Evolutionary conservation across 2,329 filamentous ascomycete species (phyloP).

Genomic region (Aspergillus sclerotialis): DNA sequence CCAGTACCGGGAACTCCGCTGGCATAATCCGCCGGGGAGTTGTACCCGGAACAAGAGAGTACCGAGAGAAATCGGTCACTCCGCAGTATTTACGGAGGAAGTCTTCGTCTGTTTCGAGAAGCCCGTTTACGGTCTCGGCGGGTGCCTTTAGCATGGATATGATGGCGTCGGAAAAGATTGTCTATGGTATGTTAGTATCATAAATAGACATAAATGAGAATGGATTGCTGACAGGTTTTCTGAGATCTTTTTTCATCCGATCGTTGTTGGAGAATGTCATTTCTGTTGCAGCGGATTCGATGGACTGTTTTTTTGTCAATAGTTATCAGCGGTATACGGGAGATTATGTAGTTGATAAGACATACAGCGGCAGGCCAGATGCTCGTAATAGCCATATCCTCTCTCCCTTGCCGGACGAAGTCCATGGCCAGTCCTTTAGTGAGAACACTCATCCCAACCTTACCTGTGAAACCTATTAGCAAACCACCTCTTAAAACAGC

Average conservation of each 20-base stretch:
- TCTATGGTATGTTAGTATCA: conserved; percentile 24
- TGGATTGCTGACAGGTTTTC: conserved; percentile 46
- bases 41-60: conserved; percentile 59
- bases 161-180: conserved; percentile 74
- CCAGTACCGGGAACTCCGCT: conserved; percentile 57
- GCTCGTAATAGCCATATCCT: conserved; percentile 68
- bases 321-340: background rate
- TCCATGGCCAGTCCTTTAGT: conserved; percentile 81
- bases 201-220: background rate
- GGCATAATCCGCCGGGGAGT: conserved; percentile 74
- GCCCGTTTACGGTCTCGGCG: conserved; percentile 58
- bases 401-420: conserved; percentile 58
- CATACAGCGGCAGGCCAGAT: conserved; percentile 73
- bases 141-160: conserved; percentile 62
- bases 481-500: background rate
- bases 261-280: conserved; percentile 42
- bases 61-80: conserved; percentile 64
- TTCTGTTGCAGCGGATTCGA: conserved; percentile 69
- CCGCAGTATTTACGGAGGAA: conserved; percentile 61
- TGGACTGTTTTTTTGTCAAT: conserved; percentile 39
- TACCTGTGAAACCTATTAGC: conserved; percentile 40
- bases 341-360: conserved; percentile 5
- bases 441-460: conserved; percentile 74
- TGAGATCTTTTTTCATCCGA: conserved; percentile 49
- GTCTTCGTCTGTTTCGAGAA: conserved; percentile 71